Percentiles rank a stretch among this genome's conserved stretches.
These are phyloP conservation scores for Byssochlamys sp. DNA, from an alignment of 2,329 filamentous ascomycete species.

Conservation along the genomic window DNA sequence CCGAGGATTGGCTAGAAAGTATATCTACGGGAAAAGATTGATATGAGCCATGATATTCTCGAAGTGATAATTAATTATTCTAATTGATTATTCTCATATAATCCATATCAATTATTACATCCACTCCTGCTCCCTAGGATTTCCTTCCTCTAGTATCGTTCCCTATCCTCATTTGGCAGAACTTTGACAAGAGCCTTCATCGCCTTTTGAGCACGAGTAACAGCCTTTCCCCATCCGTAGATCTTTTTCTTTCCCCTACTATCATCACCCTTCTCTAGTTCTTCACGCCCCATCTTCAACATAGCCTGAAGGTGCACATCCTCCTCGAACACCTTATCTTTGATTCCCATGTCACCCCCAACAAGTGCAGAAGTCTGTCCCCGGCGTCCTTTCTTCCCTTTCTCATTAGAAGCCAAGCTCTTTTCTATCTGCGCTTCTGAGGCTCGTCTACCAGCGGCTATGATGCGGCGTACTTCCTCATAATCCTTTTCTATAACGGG, in stretches of 20 bases:
- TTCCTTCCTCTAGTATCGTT: not conserved
- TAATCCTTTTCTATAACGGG: conserved; percentile 8
- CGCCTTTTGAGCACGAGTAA: conserved; percentile 8
- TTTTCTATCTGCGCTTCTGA: conserved; percentile 7
- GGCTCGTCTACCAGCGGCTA: conserved; percentile 7
- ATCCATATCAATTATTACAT: not conserved
- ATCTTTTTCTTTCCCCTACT: not conserved
- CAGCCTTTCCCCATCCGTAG: conserved; percentile 10
- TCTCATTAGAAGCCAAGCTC: conserved; percentile 4
- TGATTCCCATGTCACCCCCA: not conserved
- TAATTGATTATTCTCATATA: not conserved
- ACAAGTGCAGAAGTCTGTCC: not conserved
- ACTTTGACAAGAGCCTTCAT: conserved; percentile 2
- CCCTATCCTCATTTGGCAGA: not conserved
- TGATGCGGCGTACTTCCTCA: conserved; percentile 9
- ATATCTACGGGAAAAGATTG: not conserved
- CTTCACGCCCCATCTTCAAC: conserved; percentile 10
- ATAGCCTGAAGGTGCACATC: conserved; percentile 11
- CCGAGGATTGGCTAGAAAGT: not conserved
- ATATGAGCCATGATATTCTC: too few species aligned
- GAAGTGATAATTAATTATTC: not conserved
- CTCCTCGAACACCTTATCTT: conserved; percentile 2
- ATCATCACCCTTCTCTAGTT: not conserved
- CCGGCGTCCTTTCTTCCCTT: not conserved
- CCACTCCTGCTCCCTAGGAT: not conserved